phyloP scores from a whole-genome alignment of 2,329 filamentous ascomycete genomes.

The Colletotrichum phormii region DNA sequence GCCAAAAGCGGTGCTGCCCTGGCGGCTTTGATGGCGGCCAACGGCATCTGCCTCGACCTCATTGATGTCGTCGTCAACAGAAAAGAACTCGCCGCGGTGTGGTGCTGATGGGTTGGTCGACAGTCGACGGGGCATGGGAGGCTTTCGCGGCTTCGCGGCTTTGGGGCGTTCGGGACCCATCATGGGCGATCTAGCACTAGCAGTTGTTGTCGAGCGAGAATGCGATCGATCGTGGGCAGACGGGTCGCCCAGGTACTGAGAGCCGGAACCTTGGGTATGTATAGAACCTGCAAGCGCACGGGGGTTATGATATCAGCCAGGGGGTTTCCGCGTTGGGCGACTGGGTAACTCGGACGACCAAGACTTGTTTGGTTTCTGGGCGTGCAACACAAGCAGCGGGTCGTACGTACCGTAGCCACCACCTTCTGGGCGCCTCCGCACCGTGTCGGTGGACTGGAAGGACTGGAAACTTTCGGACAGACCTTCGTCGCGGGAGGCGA shows the following conservation, averaged over 20 bases:
- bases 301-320: constrained; percentile 27
- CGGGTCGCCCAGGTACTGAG: constrained; percentile 49
- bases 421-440: constrained; percentile 67
- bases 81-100: constrained; percentile 87
- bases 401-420: constrained; percentile 64
- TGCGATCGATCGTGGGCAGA: constrained; percentile 52
- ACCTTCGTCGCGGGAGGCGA: constrained; percentile 54
- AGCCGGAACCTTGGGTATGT: constrained; percentile 30
- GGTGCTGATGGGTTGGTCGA: constrained; percentile 79
- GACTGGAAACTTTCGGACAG: constrained; percentile 68
- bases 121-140: constrained; percentile 76
- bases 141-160: constrained; percentile 73
- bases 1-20: constrained; percentile 41
- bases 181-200: constrained; percentile 60
- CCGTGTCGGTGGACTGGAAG: constrained; percentile 69
- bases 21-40: constrained; percentile 54
- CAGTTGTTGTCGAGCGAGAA: constrained; percentile 46
- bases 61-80: constrained; percentile 85
- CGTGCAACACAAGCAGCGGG: constrained; percentile 24
- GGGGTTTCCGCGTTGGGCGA: constrained; percentile 20
- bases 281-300: constrained; percentile 34
- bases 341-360: constrained; percentile 32
- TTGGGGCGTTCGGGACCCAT: constrained; percentile 61
- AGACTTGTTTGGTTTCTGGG: constrained; percentile 31
- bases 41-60: constrained; percentile 79